Evolutionary conservation across 768 basidiomycete genomes (phyloP), one percentile per base, ranked within the genome.

Genomic region (Macrolepiota albuminosa): DNA sequence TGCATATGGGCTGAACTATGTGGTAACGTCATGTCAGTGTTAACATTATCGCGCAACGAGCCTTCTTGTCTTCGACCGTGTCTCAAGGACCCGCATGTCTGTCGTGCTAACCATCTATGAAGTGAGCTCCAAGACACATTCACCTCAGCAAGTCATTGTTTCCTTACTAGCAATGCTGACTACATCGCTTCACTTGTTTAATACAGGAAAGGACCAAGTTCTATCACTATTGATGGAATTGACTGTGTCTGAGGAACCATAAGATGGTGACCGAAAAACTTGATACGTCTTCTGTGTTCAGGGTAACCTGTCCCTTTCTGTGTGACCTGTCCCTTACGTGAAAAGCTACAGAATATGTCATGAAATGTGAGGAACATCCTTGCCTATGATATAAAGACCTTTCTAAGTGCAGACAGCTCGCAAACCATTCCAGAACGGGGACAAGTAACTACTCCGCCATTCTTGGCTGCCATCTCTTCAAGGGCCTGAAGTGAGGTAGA

Each of bases 341-440:
- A 48, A 48, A 52, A 68, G 33, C 67, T 14, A 33, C 37, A 37
- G 63, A 63, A 40, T 67, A 69, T 47, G 62, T 69, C 36, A 50
- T 59, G 24, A 51, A 60, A 13, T 58, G 64, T 8, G 16, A 59
- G 2, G 11, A 33, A 0, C 67, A 70, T 34, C 69, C 69, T 11
- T 60, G 61, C 31, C 79, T 75, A 96, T 56, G 93, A 93, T 61
- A 98, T 91, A 72, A 89, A 97, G 18, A 98, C 95, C 73, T 95
- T 97, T 65, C 85, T 82, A 56, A 98, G 75, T 24, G 82, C 82
- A 10, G 73, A 71, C 66, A 91, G 88, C 34, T 82, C 76, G 67
- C 86, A 92, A 11, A 76, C 78, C 54, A 82, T 75, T 45, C 82
- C 82, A 1, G 92, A 88, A 36, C 87, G 79, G 3, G 94, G 95